Percentiles rank a stretch among this genome's conserved stretches.
Evolutionary conservation across 176 grass and related monocot genomes (phyloP).

Genomic region (Alopecurus myosuroides): DNA sequence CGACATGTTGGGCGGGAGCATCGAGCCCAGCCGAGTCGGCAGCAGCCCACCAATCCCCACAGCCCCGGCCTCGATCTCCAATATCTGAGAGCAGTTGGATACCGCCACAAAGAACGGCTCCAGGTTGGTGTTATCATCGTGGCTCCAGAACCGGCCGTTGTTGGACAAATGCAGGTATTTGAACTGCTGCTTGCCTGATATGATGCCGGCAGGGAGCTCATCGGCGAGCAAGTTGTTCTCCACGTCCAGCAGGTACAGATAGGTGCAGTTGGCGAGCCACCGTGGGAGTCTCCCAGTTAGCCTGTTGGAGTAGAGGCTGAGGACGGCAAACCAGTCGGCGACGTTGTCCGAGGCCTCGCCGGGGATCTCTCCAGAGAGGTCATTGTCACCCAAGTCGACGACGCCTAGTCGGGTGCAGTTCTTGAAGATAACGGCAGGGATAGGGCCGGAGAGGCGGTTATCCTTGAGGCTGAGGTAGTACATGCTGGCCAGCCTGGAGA

Average conservation of each 20-base stretch:
- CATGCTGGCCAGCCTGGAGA: conserved; percentile 23
- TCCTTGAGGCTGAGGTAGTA: conserved; percentile 27
- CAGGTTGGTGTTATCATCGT: conserved; percentile 53
- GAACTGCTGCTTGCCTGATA: conserved; percentile 5
- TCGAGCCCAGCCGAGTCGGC: conserved; percentile 15
- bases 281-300: conserved; percentile 48
- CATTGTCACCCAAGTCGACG: conserved; percentile 43
- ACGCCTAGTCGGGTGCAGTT: conserved; percentile 33
- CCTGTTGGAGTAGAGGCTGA: conserved; percentile 62
- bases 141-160: conserved; percentile 42
- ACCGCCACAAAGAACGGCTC: conserved; percentile 68
- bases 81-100: conserved; percentile 44
- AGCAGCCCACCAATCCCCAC: conserved; percentile 49
- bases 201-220: conserved; percentile 42
- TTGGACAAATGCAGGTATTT: conserved; percentile 48
- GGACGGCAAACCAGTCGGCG: fast-evolving
- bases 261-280: conserved; percentile 59
- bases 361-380: conserved; percentile 50
- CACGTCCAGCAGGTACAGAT: conserved; percentile 28
- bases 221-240: conserved; percentile 55
- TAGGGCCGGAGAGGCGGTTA: conserved; percentile 40
- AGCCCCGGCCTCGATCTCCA: conserved; percentile 46
- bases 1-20: conserved; percentile 21
- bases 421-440: conserved; percentile 45
- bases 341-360: not conserved